phyloP scores from a whole-genome alignment of 345 rosid species.

The thale cress (Arabidopsis thaliana) region TAIR10.1 NC_003074.8:11382501-11383000 shows the following conservation, averaged over 20 bases:
- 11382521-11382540: slow-evolving; percentile 85
- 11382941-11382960: neutral
- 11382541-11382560: slow-evolving; percentile 76
- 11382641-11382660: slow-evolving; percentile 2
- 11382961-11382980: neutral
- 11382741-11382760: slow-evolving; percentile 15
- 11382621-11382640: slow-evolving; percentile 84
- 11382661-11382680: slow-evolving; percentile 42
- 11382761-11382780: neutral
- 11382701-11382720: slow-evolving; percentile 48
- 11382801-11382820: neutral
- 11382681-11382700: slow-evolving; percentile 57
- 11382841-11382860: neutral
- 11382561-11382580: slow-evolving; percentile 83
- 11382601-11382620: slow-evolving; percentile 75
- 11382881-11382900: neutral
- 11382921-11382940: neutral
- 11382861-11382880: neutral
- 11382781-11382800: neutral
- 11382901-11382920: neutral
- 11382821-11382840: neutral
- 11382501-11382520: slow-evolving; percentile 87
- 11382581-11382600: slow-evolving; percentile 75
- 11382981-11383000: neutral
- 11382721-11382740: slow-evolving; percentile 44